Conservation (phyloP, 176 grass and related monocot genomes). For the Pharus latifolius region DNA sequence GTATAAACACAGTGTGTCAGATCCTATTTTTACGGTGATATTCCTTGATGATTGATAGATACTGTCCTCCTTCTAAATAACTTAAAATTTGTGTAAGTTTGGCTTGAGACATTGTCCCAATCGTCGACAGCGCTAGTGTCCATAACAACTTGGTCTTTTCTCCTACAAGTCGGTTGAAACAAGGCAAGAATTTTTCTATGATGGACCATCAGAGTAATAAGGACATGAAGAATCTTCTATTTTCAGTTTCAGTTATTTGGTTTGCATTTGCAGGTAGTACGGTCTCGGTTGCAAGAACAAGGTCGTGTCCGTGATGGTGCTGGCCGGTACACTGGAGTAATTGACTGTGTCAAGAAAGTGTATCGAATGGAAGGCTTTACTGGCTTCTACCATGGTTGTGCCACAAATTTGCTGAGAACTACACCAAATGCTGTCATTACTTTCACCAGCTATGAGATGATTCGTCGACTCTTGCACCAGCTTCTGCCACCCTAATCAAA, state of each 20-base stretch:
- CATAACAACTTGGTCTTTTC: too few species aligned
- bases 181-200: not conserved
- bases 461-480: slow-evolving; percentile 43
- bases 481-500: slow-evolving; percentile 19
- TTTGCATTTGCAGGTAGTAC: slow-evolving; percentile 47
- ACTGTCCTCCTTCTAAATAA: too few species aligned
- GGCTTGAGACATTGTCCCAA: too few species aligned
- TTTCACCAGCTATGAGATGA: slow-evolving; percentile 88
- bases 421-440: slow-evolving; percentile 81
- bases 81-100: too few species aligned
- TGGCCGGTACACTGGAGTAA: slow-evolving; percentile 37
- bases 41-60: too few species aligned
- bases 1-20: too few species aligned
- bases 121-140: too few species aligned
- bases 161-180: too few species aligned
- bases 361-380: slow-evolving; percentile 47
- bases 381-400: slow-evolving; percentile 78
- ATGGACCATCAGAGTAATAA: not conserved
- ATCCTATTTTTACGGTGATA: too few species aligned
- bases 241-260: not conserved
- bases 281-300: slow-evolving; percentile 83
- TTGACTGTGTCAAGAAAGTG: slow-evolving; percentile 68
- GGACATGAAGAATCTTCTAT: not conserved
- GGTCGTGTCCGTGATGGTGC: slow-evolving; percentile 30
- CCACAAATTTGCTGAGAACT: slow-evolving; percentile 73